Conservation (phyloP, 176 grass and related monocot genomes). For the Phoenix roebelenii region DNA sequence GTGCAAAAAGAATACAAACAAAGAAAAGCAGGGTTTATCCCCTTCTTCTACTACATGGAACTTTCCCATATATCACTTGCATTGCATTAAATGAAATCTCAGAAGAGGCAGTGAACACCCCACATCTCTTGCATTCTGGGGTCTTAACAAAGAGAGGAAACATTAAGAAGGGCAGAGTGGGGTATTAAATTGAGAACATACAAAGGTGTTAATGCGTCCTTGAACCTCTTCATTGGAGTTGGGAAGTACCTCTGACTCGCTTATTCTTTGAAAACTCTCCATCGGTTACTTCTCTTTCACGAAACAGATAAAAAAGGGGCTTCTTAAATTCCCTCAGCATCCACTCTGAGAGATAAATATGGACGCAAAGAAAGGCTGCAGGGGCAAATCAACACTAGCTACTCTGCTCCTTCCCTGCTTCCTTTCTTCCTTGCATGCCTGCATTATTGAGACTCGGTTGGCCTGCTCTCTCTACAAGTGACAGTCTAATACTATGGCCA, state of each 20-base stretch:
- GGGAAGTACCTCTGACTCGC: conserved; percentile 1
- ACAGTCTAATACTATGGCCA: too few relatives aligned
- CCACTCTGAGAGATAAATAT: neutral
- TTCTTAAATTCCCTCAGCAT: neutral
- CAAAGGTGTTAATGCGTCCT: conserved; percentile 63
- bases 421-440: neutral
- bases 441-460: neutral
- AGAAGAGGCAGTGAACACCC: conserved; percentile 6
- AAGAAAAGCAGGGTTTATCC: neutral
- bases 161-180: conserved; percentile 10
- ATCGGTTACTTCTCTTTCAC: neutral
- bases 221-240: conserved; percentile 55
- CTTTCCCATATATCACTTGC: too few relatives aligned
- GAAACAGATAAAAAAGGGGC: neutral
- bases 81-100: conserved; percentile 51
- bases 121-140: neutral
- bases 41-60: conserved; percentile 5
- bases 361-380: neutral
- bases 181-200: conserved; percentile 25
- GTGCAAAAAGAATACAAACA: neutral
- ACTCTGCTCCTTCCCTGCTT: neutral
- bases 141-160: neutral
- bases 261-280: neutral
- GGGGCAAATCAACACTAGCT: neutral
- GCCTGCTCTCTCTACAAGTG: too few relatives aligned